phyloP scores from a whole-genome alignment of 306 rosid species.

The Neltuma alba region DNA sequence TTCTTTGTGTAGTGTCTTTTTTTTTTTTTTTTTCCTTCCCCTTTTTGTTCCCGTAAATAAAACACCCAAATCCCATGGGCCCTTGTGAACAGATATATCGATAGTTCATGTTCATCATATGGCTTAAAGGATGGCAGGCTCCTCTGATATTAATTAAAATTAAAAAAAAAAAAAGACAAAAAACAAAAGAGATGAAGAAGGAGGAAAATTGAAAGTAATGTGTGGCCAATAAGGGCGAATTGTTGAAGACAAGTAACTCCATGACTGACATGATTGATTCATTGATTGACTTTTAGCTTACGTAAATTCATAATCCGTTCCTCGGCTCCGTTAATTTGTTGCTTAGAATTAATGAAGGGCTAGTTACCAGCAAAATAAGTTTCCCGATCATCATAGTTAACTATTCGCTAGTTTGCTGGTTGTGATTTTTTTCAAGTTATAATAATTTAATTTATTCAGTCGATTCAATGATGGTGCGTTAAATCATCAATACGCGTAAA shows the following conservation, averaged over 20 bases:
- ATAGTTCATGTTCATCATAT: conserved; percentile 8
- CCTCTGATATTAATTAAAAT: neutral
- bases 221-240: conserved; percentile 39
- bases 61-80: conserved; percentile 71
- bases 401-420: too few species aligned
- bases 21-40: conserved; percentile 50
- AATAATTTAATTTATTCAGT: conserved; percentile 8
- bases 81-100: conserved; percentile 37
- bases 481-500: conserved; percentile 4
- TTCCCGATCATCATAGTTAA: neutral
- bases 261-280: conserved; percentile 60
- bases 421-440: too few species aligned
- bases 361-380: neutral
- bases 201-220: conserved; percentile 7
- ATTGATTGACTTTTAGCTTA: conserved; percentile 50
- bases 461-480: neutral
- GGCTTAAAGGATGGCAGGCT: conserved; percentile 34
- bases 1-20: too few species aligned
- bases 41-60: conserved; percentile 48
- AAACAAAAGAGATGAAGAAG: conserved; percentile 17
- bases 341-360: neutral
- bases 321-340: neutral
- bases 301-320: neutral
- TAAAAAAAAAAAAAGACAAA: neutral
- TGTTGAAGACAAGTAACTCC: conserved; percentile 43